phyloP scores from a whole-genome alignment of 148 eudicot genomes.

The Polygonum maritimum region DNA sequence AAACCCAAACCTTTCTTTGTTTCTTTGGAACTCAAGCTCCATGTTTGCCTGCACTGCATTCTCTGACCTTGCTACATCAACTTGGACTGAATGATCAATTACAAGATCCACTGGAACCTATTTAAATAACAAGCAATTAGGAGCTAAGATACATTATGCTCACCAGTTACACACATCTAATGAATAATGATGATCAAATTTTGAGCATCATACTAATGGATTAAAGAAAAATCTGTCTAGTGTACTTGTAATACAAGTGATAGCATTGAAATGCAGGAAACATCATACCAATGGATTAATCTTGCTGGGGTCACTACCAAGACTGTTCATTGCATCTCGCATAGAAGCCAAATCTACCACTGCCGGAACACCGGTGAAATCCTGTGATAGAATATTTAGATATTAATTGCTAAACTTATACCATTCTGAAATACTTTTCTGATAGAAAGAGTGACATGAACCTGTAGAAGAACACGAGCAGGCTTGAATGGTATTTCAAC shows the following conservation, averaged over 20 bases:
- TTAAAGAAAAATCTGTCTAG: background rate
- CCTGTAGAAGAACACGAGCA: conserved; percentile 65
- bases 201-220: background rate
- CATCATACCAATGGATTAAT: conserved; percentile 79
- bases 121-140: background rate
- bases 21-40: conserved; percentile 62
- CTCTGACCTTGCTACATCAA: conserved; percentile 57
- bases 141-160: background rate
- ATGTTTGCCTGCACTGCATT: conserved; percentile 58
- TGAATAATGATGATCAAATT: background rate
- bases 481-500: conserved; percentile 74
- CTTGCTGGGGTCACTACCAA: conserved; percentile 73
- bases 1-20: conserved; percentile 59
- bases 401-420: background rate
- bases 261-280: background rate
- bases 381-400: conserved; percentile 28
- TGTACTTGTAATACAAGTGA: background rate
- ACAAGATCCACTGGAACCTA: conserved; percentile 74
- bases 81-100: conserved; percentile 63
- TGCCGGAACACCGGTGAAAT: conserved; percentile 92
- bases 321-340: conserved; percentile 88
- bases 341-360: conserved; percentile 94
- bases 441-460: background rate
- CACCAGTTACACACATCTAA: background rate
- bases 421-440: background rate